phyloP scores from a whole-genome alignment of 306 rosid species.

The Dryas alaskensis region DNA sequence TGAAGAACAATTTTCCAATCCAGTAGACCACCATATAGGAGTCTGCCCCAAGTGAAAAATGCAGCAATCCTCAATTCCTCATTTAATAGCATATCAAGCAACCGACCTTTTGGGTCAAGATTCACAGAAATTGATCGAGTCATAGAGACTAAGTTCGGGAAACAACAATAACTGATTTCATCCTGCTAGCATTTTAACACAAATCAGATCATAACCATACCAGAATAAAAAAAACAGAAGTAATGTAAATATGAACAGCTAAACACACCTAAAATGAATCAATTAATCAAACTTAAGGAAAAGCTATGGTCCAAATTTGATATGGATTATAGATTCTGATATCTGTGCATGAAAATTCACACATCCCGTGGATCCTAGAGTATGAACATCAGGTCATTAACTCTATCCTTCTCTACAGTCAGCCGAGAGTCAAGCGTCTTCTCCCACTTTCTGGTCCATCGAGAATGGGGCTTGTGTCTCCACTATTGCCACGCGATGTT shows the following conservation, averaged over 20 bases:
- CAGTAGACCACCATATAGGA: too few species aligned
- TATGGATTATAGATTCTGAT: not conserved
- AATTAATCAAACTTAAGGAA: not conserved
- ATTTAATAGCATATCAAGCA: too few species aligned
- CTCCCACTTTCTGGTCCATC: slow-evolving; percentile 49
- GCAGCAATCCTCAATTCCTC: too few species aligned
- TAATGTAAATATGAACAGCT: not conserved
- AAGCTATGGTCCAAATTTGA: not conserved
- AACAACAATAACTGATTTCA: too few species aligned
- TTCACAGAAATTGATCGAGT: too few species aligned
- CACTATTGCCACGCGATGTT: slow-evolving; percentile 20
- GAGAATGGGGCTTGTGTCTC: slow-evolving; percentile 53
- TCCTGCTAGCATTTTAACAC: not conserved
- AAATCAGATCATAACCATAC: too few species aligned
- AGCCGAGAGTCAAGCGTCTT: slow-evolving; percentile 29
- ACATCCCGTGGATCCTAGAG: slow-evolving; percentile 31
- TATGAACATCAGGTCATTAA: slow-evolving; percentile 37
- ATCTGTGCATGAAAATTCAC: not conserved
- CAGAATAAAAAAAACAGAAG: not conserved
- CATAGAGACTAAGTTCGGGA: too few species aligned
- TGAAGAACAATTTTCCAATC: too few species aligned
- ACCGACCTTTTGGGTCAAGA: too few species aligned
- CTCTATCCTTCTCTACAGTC: slow-evolving; percentile 25
- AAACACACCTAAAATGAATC: not conserved
- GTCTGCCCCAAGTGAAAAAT: too few species aligned